Percentiles rank a stretch among this genome's conserved stretches.
phyloP scores from a whole-genome alignment of 768 basidiomycete genomes.

The Tremella yokohamensis region DNA sequence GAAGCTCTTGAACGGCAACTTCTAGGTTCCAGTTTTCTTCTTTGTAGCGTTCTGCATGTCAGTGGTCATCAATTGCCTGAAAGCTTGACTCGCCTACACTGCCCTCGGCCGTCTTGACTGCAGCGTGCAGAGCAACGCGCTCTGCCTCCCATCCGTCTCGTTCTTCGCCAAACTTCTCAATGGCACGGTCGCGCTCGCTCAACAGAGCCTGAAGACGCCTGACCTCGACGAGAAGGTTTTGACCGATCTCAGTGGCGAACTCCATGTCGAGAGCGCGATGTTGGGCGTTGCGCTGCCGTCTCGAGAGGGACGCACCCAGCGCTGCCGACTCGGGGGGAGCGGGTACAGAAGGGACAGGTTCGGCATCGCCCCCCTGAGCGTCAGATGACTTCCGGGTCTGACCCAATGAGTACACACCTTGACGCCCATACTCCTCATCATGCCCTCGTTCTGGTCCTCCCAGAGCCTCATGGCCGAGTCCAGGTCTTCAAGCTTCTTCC shows the following conservation, averaged over 20 bases:
- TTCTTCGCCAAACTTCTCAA: constrained; percentile 87
- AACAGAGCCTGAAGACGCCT: constrained; percentile 84
- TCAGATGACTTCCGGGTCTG: constrained; percentile 7
- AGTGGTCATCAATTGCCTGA: constrained; percentile 3
- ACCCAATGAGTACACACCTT: constrained; percentile 29
- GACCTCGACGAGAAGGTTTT: constrained; percentile 84
- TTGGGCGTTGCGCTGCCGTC: constrained; percentile 44
- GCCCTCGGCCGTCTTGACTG: constrained; percentile 76
- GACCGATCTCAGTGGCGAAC: constrained; percentile 97
- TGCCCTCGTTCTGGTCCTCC: constrained; percentile 47
- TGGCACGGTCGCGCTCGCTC: constrained; percentile 84
- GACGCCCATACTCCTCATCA: constrained; percentile 39
- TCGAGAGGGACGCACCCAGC: constrained; percentile 20
- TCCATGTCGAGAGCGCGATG: constrained; percentile 58
- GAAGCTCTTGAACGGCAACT: constrained; percentile 82
- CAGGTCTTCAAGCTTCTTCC: constrained; percentile 34
- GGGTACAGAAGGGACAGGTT: constrained; percentile 57
- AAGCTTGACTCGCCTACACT: constrained; percentile 62
- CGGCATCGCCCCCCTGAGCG: background rate
- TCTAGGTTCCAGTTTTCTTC: constrained; percentile 99
- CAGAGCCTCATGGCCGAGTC: constrained; percentile 44
- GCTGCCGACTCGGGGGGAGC: background rate
- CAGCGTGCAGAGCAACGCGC: constrained; percentile 67
- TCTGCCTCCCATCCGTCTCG: constrained; percentile 80
- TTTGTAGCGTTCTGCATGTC: constrained; percentile 75